Percentiles rank a stretch among this genome's conserved stretches.
Evolutionary conservation across 176 grass and related monocot species (phyloP).

Genomic region (Aegilops tauschii): DNA sequence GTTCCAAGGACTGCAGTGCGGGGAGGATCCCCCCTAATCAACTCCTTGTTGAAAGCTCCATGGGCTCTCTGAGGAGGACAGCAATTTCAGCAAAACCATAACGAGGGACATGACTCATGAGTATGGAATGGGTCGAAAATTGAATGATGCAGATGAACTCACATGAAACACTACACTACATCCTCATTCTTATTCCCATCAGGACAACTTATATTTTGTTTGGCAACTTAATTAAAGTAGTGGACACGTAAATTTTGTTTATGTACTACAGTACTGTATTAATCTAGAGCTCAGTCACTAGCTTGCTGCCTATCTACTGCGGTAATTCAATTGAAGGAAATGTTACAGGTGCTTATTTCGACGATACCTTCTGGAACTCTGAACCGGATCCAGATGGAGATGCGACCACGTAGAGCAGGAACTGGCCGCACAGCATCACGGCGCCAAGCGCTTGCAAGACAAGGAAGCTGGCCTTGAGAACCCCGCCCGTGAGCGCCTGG

Average conservation of each 20-base stretch:
- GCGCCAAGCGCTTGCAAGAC: not conserved
- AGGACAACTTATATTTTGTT: not conserved
- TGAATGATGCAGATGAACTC: not conserved
- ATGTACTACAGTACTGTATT: not conserved
- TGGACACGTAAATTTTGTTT: not conserved
- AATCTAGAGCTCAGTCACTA: not conserved
- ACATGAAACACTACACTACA: not conserved
- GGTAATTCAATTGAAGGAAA: not conserved
- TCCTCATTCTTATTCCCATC: not conserved
- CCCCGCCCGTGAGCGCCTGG: not conserved
- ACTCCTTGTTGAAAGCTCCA: not conserved
- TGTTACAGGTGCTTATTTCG: not conserved
- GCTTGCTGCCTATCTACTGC: not conserved
- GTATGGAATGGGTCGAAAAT: not conserved
- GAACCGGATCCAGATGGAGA: not conserved
- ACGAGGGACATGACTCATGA: not conserved
- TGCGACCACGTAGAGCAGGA: not conserved
- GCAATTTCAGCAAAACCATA: not conserved
- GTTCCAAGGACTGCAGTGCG: not conserved
- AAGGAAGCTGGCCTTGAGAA: not conserved
- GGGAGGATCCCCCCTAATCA: not conserved
- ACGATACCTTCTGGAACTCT: not conserved
- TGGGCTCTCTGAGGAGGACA: not conserved
- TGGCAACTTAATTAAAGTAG: not conserved
- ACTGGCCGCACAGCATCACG: not conserved